Conservation (phyloP, 176 grass and related monocot genomes). For the Cenchrus fungigraminus region DNA sequence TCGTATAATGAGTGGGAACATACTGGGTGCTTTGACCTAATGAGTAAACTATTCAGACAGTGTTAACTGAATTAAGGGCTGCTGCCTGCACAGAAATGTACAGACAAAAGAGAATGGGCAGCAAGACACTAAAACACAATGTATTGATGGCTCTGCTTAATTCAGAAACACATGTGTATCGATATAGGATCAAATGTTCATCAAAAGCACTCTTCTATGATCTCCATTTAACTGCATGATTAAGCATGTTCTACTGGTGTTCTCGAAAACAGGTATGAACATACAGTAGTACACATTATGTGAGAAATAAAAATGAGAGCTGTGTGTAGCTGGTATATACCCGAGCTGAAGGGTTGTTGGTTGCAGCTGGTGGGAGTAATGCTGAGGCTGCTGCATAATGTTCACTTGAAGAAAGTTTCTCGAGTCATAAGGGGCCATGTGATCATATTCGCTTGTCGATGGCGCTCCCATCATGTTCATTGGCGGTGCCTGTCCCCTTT, state of each 20-base stretch:
- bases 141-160: neutral
- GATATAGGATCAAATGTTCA: neutral
- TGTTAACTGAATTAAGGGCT: constrained; percentile 25
- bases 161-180: neutral
- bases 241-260: neutral
- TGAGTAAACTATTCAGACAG: neutral
- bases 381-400: constrained; percentile 64
- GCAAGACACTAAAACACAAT: neutral
- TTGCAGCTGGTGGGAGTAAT: constrained; percentile 71
- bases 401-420: constrained; percentile 82
- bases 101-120: neutral
- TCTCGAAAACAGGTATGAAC: no score
- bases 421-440: constrained; percentile 70
- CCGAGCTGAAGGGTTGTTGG: constrained; percentile 86
- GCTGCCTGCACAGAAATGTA: constrained; percentile 28
- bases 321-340: constrained; percentile 31
- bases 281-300: neutral
- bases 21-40: constrained; percentile 6
- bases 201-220: neutral
- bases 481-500: constrained; percentile 60
- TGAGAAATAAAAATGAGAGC: neutral
- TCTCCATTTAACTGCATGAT: neutral
- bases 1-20: neutral
- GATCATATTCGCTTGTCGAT: constrained; percentile 68
- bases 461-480: constrained; percentile 56